These are phyloP conservation scores for Tolypocladium pustulatum DNA, from an alignment of 2,329 filamentous ascomycete genomes.

Conservation along the genomic window DNA sequence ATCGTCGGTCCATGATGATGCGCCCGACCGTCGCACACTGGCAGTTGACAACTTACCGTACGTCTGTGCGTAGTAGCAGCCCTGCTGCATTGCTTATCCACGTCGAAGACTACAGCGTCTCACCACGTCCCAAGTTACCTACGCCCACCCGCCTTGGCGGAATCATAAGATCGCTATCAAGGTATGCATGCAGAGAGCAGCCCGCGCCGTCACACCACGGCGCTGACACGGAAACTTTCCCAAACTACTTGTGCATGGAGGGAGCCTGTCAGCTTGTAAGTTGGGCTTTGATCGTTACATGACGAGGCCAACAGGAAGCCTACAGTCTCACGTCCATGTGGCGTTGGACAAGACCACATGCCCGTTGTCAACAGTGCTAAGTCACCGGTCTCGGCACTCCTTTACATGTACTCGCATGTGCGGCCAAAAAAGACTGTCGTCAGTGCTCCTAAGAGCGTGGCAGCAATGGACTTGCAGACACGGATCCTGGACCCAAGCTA, in stretches of 20 bases:
- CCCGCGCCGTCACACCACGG: neutral
- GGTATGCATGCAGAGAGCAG: neutral
- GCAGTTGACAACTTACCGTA: neutral
- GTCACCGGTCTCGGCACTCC: neutral
- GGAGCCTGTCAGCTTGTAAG: no score
- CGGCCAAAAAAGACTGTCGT: no score
- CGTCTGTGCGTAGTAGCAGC: neutral
- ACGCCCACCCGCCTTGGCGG: neutral
- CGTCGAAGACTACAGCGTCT: neutral
- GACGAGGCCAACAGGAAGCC: neutral
- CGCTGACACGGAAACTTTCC: neutral
- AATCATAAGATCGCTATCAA: neutral
- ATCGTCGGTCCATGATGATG: neutral
- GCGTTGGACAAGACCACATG: neutral
- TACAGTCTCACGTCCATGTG: neutral
- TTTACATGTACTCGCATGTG: neutral
- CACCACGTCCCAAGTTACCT: neutral
- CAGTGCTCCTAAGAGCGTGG: no score
- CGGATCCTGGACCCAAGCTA: neutral
- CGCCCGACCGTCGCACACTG: neutral
- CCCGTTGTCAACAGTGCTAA: neutral
- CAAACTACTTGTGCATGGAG: neutral
- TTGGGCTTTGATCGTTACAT: no score
- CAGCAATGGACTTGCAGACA: neutral
- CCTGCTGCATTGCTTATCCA: neutral